Evolutionary conservation across 148 eudicot genomes (phyloP).

Genomic region (Selenicereus undatus): DNA sequence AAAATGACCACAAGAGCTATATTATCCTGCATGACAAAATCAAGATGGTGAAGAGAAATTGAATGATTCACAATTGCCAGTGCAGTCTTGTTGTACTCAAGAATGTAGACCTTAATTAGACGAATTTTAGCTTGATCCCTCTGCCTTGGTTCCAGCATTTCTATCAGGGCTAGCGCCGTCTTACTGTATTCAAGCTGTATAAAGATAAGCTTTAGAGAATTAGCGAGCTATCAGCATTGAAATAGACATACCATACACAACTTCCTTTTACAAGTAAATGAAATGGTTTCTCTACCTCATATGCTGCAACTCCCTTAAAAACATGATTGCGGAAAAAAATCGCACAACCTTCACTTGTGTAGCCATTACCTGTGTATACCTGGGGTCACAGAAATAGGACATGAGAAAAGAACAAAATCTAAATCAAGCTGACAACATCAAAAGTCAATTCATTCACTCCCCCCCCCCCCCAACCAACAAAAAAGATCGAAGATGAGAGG

Average conservation of each 20-base stretch:
- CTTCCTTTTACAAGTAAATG: not conserved
- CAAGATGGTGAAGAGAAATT: not conserved
- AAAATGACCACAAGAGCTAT: conserved; percentile 65
- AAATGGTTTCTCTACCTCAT: conserved; percentile 48
- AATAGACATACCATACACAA: not conserved
- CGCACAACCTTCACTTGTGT: conserved; percentile 84
- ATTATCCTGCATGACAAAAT: conserved; percentile 49
- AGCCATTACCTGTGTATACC: conserved; percentile 45
- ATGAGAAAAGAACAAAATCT: not conserved
- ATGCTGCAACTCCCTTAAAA: conserved; percentile 70
- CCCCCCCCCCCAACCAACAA: too few relatives aligned
- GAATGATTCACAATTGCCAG: not conserved
- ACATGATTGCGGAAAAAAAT: conserved; percentile 82
- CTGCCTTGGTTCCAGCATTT: conserved; percentile 39
- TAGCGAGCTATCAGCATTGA: not conserved
- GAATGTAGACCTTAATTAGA: conserved; percentile 24
- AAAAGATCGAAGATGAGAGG: too few relatives aligned
- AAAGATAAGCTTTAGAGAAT: conserved; percentile 17
- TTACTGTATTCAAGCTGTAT: conserved; percentile 66
- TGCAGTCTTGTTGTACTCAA: not conserved
- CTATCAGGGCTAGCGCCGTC: conserved; percentile 81
- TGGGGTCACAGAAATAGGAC: conserved; percentile 9
- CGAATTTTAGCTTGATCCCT: conserved; percentile 30
- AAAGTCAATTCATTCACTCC: not conserved
- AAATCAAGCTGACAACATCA: not conserved